Conservation (phyloP, 2,329 filamentous ascomycete genomes). For the Gnomoniopsis sp. region DNA sequence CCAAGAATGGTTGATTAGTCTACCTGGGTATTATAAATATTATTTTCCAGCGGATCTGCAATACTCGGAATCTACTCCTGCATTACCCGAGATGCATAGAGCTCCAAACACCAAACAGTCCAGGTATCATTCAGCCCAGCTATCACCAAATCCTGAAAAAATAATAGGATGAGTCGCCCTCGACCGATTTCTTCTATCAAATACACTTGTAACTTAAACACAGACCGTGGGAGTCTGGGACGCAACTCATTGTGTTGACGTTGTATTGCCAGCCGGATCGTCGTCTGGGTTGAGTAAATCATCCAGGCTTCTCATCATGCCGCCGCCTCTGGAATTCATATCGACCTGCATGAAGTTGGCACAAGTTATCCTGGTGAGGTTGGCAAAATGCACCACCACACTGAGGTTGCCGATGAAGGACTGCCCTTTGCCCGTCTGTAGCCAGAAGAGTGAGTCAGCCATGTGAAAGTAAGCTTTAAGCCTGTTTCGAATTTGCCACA, state of each 20-base stretch:
- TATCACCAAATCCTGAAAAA: too few species aligned
- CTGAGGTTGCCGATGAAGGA: constrained; percentile 64
- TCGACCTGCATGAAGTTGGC: constrained; percentile 51
- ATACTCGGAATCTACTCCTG: neutral
- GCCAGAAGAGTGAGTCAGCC: neutral
- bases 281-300: neutral
- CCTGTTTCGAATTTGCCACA: neutral
- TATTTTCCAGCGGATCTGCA: neutral
- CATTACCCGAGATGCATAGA: neutral
- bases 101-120: neutral
- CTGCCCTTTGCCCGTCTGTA: constrained; percentile 36
- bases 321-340: neutral
- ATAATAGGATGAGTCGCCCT: too few species aligned
- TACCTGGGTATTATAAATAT: neutral
- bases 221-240: too few species aligned
- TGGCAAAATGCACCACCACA: constrained; percentile 61
- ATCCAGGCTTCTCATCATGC: neutral
- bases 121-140: neutral
- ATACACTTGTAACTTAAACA: too few species aligned
- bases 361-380: constrained; percentile 62
- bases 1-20: too few species aligned
- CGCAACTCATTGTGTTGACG: neutral
- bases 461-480: neutral
- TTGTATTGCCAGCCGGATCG: neutral
- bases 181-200: too few species aligned